phyloP scores from a whole-genome alignment of 2,329 filamentous ascomycete genomes.

The Epichloe aotearoae region DNA sequence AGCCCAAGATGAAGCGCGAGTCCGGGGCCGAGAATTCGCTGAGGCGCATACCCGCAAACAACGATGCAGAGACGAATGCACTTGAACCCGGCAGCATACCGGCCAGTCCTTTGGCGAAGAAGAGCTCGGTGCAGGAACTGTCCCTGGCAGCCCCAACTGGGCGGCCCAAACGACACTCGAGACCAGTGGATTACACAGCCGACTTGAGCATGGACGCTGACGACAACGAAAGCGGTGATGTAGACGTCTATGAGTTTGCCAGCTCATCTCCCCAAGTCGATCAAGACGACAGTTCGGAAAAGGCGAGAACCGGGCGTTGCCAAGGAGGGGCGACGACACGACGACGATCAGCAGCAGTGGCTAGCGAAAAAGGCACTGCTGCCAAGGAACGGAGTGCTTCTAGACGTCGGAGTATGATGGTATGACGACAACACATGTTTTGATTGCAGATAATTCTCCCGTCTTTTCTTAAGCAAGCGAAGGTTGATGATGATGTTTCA shows the following conservation, averaged over 20 bases:
- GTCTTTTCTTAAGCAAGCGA: slow-evolving; percentile 1
- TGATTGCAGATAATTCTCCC: not conserved
- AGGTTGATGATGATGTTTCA: slow-evolving; percentile 1
- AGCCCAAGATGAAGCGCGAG: slow-evolving; percentile 21
- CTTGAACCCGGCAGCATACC: slow-evolving; percentile 13
- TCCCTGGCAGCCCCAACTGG: slow-evolving; percentile 24
- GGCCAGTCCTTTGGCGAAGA: slow-evolving; percentile 30
- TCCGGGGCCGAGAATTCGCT: slow-evolving; percentile 17
- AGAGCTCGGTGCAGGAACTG: slow-evolving; percentile 18
- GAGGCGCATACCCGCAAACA: slow-evolving; percentile 14
- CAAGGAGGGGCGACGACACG: slow-evolving; percentile 21
- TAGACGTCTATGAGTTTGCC: slow-evolving; percentile 43
- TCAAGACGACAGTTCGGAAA: slow-evolving; percentile 15
- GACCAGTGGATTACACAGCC: slow-evolving; percentile 3
- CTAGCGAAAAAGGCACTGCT: slow-evolving; percentile 21
- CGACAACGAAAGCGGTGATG: slow-evolving; percentile 12
- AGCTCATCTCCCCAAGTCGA: slow-evolving; percentile 30
- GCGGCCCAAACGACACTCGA: slow-evolving; percentile 26
- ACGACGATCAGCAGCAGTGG: slow-evolving; percentile 25
- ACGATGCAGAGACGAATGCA: slow-evolving; percentile 1
- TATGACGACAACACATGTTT: slow-evolving; percentile 33
- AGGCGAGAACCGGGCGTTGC: slow-evolving; percentile 17
- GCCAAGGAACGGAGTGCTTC: slow-evolving; percentile 20
- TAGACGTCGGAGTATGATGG: slow-evolving; percentile 46
- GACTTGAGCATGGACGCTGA: slow-evolving; percentile 1